Evolutionary conservation across 2,329 filamentous ascomycete genomes (phyloP).

Genomic region (Falciphora oryzae): DNA sequence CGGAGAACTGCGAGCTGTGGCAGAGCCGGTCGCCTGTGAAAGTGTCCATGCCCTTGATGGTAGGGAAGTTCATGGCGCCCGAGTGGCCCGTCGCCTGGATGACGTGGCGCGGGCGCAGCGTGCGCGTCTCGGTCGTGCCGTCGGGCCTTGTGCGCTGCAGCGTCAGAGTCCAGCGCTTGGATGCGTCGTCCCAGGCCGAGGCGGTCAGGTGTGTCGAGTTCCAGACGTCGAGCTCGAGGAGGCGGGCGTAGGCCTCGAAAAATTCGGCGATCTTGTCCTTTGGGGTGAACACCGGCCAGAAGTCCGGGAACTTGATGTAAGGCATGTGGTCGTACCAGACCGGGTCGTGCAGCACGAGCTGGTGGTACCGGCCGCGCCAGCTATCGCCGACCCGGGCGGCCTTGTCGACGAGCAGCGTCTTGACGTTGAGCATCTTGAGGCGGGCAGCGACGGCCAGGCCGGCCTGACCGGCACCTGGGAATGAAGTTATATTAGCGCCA

Average conservation of each 20-base stretch:
- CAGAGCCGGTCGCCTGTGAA: constrained; percentile 50
- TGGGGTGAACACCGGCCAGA: constrained; percentile 65
- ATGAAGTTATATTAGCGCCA: not conserved
- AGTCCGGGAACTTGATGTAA: constrained; percentile 56
- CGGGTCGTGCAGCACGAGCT: constrained; percentile 63
- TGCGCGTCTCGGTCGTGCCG: constrained; percentile 43
- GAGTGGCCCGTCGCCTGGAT: constrained; percentile 64
- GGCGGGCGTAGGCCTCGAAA: constrained; percentile 58
- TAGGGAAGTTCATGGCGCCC: constrained; percentile 57
- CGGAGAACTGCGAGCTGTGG: constrained; percentile 47
- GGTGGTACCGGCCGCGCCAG: constrained; percentile 57
- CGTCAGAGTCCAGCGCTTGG: constrained; percentile 48
- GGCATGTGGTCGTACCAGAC: constrained; percentile 58
- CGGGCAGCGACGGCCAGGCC: constrained; percentile 53
- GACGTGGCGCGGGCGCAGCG: constrained; percentile 55
- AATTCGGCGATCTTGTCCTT: constrained; percentile 68
- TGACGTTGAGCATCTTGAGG: constrained; percentile 52
- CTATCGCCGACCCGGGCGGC: constrained; percentile 56
- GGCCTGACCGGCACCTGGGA: constrained; percentile 51
- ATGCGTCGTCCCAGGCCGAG: constrained; percentile 43
- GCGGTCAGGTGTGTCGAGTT: constrained; percentile 42
- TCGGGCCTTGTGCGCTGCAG: constrained; percentile 41
- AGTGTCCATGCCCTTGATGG: constrained; percentile 45
- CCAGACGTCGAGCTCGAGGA: constrained; percentile 67
- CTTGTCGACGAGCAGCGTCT: constrained; percentile 52